Base-by-base conservation (phyloP, 1,284 basidiomycete species). In the Moesziomyces sp. region DNA sequence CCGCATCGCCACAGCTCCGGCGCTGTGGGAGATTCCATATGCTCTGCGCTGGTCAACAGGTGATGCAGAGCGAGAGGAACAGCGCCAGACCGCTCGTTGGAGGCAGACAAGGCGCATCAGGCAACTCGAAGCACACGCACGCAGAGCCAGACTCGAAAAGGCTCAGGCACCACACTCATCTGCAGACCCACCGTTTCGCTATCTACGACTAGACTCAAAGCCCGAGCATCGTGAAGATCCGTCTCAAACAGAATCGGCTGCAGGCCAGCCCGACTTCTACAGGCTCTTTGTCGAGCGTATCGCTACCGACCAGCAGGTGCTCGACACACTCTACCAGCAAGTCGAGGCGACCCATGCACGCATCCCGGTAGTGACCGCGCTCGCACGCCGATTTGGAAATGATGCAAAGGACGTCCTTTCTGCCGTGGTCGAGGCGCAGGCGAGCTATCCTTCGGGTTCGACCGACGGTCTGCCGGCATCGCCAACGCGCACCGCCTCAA, bases 351-450 rank as follows among this genome's bases (percentile, higher is more conserved):
- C 55, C 1, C 57, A 58, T 34, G 35, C 28, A 14, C 55, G 67
- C 34, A 68, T 74, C 14, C 55, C 58, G 0, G 44, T 53, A 0
- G 38, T 64, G 34, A 53, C 49, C 10, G 35, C 53, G 43, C 52
- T 77, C 11, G 62, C 63, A 2, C 34, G 46, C 5, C 43, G 52
- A 0, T 67, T 55, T 21, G 74, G 71, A 10, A 68, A 67, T 24
- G 74, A 77, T 21, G 71, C 71, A 16, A 74, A 71, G 23, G 74
- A 77, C 38, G 34, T 77, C 10, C 71, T 77, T 9, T 28, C 46
- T 5, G 67, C 67, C 9, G 34, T 77, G 9, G 56, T 77, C 0
- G 53, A 48, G 7, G 51, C 71, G 14, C 71, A 74, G 46, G 19
- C 28, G 5, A 73, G 60, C 60, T 56, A 57, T 34, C 58, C 71